phyloP scores from a whole-genome alignment of 768 basidiomycete genomes.

The Flagelloscypha sp. region DNA sequence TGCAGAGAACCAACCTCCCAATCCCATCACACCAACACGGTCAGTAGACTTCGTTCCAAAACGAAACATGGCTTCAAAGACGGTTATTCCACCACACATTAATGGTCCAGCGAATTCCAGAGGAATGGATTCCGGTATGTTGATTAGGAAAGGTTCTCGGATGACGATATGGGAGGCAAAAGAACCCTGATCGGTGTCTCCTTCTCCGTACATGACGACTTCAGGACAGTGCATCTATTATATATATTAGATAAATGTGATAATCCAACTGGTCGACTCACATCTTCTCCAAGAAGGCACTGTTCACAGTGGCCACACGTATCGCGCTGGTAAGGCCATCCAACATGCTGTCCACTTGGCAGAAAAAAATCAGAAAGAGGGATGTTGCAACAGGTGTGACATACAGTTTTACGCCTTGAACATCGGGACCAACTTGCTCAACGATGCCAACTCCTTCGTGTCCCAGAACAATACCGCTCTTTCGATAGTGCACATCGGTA shows the following conservation, averaged over 20 bases:
- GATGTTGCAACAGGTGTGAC: no score
- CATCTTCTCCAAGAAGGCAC: no score
- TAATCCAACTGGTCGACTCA: no score
- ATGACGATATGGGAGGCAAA: slow-evolving; percentile 27
- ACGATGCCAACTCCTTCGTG: slow-evolving; percentile 31
- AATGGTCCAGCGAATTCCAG: slow-evolving; percentile 25
- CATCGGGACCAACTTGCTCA: slow-evolving; percentile 21
- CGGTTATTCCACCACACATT: slow-evolving; percentile 29
- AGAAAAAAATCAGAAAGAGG: no score
- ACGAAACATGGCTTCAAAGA: slow-evolving; percentile 21
- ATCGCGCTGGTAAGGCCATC: no score
- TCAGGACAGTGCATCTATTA: slow-evolving; percentile 16
- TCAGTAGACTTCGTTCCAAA: slow-evolving; percentile 19
- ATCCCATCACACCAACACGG: slow-evolving; percentile 24
- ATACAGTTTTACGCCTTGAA: no score
- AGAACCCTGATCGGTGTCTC: slow-evolving; percentile 24
- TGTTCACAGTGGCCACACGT: no score
- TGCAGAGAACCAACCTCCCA: no score
- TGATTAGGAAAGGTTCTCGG: slow-evolving; percentile 25
- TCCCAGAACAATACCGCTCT: slow-evolving; percentile 26
- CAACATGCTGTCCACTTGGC: no score
- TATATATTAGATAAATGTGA: no score
- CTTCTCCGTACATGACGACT: slow-evolving; percentile 17
- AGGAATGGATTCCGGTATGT: slow-evolving; percentile 21
- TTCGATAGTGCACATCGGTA: slow-evolving; percentile 25